These are phyloP conservation scores for Russula abietina DNA, from an alignment of 768 basidiomycete species.

Conservation along the genomic window DNA sequence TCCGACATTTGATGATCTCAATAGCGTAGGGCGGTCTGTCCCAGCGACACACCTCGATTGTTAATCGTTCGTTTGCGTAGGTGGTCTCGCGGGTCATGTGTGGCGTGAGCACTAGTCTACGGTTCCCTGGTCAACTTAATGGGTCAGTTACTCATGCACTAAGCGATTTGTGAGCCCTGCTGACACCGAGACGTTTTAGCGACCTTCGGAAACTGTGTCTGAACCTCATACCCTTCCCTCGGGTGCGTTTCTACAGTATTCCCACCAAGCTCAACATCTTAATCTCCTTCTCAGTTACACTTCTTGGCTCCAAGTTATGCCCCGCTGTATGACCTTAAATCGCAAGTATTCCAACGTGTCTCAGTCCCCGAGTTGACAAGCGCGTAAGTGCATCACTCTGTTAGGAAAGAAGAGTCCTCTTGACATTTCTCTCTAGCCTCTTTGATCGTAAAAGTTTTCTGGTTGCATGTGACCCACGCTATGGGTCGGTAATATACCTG, in stretches of 20 bases:
- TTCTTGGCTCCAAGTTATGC: constrained; percentile 96
- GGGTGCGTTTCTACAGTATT: constrained; percentile 40
- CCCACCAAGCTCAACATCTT: neutral
- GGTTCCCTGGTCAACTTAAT: constrained; percentile 92
- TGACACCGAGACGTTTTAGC: constrained; percentile 34
- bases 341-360: constrained; percentile 52
- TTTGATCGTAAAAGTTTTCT: constrained; percentile 78
- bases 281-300: constrained; percentile 57
- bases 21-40: constrained; percentile 44
- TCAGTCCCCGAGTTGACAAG: constrained; percentile 66
- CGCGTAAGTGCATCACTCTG: constrained; percentile 43
- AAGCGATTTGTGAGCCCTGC: neutral
- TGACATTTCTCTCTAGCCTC: constrained; percentile 39
- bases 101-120: constrained; percentile 85
- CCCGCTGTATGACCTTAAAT: constrained; percentile 70
- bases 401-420: neutral
- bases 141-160: constrained; percentile 50
- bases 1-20: constrained; percentile 63
- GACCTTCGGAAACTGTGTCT: constrained; percentile 87
- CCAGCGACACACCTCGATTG: neutral
- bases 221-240: constrained; percentile 96
- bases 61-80: constrained; percentile 29
- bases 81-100: constrained; percentile 89
- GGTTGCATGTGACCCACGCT: constrained; percentile 75
- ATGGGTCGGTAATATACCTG: constrained; percentile 46